phyloP scores from a whole-genome alignment of 2,329 filamentous ascomycete genomes.

The Colletotrichum cuscutae region DNA sequence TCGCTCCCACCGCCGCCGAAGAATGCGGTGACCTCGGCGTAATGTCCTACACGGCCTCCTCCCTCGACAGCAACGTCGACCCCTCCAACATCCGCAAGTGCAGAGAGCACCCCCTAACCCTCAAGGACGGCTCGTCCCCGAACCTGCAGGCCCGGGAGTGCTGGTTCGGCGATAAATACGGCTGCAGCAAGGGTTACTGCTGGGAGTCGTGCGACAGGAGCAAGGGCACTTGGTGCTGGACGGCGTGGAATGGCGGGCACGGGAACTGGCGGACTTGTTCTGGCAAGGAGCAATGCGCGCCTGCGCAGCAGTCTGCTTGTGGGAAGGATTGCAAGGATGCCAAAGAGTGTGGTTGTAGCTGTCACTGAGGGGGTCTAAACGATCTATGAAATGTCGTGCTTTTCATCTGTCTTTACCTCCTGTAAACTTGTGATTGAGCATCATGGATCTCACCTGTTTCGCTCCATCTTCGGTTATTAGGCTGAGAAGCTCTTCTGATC shows the following conservation, averaged over 20 bases:
- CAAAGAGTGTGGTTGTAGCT: background rate
- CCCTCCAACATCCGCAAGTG: background rate
- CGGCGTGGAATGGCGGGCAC: background rate
- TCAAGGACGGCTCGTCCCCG: background rate
- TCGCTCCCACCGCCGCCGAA: background rate
- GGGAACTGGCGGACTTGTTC: slow-evolving; percentile 1
- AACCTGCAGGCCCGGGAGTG: background rate
- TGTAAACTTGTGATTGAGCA: background rate
- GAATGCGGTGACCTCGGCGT: background rate
- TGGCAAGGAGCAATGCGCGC: background rate
- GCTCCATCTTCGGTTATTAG: background rate
- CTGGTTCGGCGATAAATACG: background rate
- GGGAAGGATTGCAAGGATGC: background rate
- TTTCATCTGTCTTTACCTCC: background rate
- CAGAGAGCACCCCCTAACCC: background rate
- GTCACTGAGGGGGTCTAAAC: background rate
- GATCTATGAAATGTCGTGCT: background rate
- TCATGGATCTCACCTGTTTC: background rate
- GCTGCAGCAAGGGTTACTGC: background rate
- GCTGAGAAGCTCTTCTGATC: background rate
- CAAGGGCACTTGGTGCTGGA: slow-evolving; percentile 4
- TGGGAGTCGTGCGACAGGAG: background rate
- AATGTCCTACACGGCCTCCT: background rate
- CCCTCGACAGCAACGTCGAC: background rate
- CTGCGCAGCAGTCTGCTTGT: background rate